Evolutionary conservation across 2,329 filamentous ascomycete species (phyloP).

Genomic region (Fusarium lyarnte): DNA sequence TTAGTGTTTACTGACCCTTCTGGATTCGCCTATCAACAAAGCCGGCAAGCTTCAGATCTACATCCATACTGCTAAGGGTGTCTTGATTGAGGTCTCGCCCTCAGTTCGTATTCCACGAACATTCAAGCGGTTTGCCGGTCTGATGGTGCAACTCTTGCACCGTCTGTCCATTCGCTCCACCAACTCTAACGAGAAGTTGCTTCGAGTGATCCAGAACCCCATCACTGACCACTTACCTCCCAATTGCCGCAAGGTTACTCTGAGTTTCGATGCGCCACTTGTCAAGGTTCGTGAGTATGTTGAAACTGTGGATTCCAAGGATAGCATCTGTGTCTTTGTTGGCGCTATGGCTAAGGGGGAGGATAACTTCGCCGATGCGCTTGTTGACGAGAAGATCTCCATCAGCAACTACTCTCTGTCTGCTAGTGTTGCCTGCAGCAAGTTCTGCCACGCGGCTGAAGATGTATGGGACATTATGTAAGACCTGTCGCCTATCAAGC

Average conservation of each 20-base stretch:
- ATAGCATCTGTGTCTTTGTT: slow-evolving; percentile 97
- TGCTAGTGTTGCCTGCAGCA: slow-evolving; percentile 98
- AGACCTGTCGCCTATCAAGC: slow-evolving; percentile 36
- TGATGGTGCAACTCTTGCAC: slow-evolving; percentile 98
- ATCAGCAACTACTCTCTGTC: slow-evolving; percentile 99
- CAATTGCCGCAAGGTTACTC: slow-evolving; percentile 96
- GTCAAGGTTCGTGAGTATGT: slow-evolving; percentile 92
- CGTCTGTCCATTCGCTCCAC: slow-evolving; percentile 95
- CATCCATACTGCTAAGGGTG: slow-evolving; percentile 96
- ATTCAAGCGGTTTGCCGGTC: slow-evolving; percentile 97
- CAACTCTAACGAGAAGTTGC: slow-evolving; percentile 95
- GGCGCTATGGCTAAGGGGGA: slow-evolving; percentile 98
- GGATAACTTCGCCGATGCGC: slow-evolving; percentile 93
- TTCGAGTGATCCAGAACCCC: slow-evolving; percentile 97
- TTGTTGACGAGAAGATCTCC: slow-evolving; percentile 96
- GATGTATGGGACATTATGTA: slow-evolving; percentile 95
- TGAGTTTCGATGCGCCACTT: slow-evolving; percentile 91
- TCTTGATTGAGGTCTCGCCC: slow-evolving; percentile 97
- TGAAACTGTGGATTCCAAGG: slow-evolving; percentile 77
- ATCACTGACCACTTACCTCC: slow-evolving; percentile 96
- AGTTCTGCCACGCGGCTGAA: slow-evolving; percentile 98
- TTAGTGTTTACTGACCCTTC: slow-evolving; percentile 93
- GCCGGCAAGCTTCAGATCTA: slow-evolving; percentile 97
- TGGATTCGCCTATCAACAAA: slow-evolving; percentile 99
- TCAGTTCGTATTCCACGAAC: slow-evolving; percentile 97